Conservation (phyloP, 2,329 filamentous ascomycete species). For the Zalaria obscura region DNA sequence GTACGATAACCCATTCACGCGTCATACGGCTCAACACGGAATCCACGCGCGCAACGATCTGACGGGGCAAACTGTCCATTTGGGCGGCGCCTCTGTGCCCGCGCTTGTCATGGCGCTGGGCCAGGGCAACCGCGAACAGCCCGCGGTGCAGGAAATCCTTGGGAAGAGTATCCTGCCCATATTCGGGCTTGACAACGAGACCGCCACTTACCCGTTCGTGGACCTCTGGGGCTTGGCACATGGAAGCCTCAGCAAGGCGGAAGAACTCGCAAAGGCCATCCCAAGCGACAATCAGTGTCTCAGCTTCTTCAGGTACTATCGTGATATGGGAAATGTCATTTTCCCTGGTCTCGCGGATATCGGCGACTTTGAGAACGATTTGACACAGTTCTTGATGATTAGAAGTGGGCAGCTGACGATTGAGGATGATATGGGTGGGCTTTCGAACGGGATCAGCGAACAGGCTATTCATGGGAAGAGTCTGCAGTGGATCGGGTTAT, state of each 20-base stretch:
- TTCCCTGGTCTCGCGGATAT: conserved; percentile 47
- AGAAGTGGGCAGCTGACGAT: conserved; percentile 23
- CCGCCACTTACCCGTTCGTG: conserved; percentile 50
- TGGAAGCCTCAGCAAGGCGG: conserved; percentile 41
- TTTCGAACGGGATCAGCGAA: conserved; percentile 29
- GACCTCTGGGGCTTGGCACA: conserved; percentile 48
- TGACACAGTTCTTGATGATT: conserved; percentile 39
- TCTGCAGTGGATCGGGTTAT: conserved; percentile 43
- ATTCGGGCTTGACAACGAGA: conserved; percentile 49
- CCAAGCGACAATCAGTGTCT: conserved; percentile 44
- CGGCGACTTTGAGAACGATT: conserved; percentile 37
- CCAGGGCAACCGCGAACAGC: conserved; percentile 30
- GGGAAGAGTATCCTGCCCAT: conserved; percentile 49
- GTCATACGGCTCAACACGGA: conserved; percentile 36
- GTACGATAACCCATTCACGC: conserved; percentile 4
- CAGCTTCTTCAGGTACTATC: conserved; percentile 42
- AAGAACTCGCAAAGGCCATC: conserved; percentile 43
- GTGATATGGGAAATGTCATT: conserved; percentile 44
- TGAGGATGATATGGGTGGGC: conserved; percentile 14
- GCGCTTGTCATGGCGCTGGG: conserved; percentile 42
- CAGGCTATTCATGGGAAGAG: conserved; percentile 43
- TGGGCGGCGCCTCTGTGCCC: conserved; percentile 47
- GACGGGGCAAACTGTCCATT: conserved; percentile 45
- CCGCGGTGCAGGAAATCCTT: conserved; percentile 41
- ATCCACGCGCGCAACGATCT: conserved; percentile 46